Base-by-base conservation (phyloP, 345 rosid genomes). In the Aquilaria malaccensis region DNA sequence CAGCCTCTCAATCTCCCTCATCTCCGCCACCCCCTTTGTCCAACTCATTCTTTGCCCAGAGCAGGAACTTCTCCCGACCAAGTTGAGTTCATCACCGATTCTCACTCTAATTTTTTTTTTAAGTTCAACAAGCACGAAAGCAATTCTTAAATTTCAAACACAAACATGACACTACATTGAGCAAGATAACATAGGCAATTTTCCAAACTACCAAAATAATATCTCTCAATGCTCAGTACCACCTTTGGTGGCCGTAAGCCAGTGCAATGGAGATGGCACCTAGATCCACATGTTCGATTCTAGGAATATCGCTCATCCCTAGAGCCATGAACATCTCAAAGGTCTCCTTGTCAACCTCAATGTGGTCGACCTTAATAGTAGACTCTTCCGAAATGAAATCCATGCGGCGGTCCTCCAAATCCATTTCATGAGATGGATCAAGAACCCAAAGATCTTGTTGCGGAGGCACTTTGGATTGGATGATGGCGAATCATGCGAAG, bases 401-500 rank as follows among this genome's bases (percentile, higher is more conserved):
- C 88, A 85, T 85, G 63, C 84, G 84, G 6, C 91, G 85, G 75
- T 85, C 69, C 74, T 82, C 74, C 80, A 85, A 61, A 85, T 82
- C 52, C 87, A 77, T 75, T 82, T 82, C 87, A 85, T 85, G 33
- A 85, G 79, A 70, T 85, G 85, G 46, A 85, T 85, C 2, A 85
- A 79, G 77, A 80, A 85, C 31, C 91, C 88, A 7, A 87, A 85
- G 73, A 85, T 82, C 81, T 85, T 82, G 81, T 82, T 85, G 1
- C 91, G 88, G 67, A 85, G 85, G 0, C 88, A 63, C 71, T 85
- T 85, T 85, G 1, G 91, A 80, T 2, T 87, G 88, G 57, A 85
- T 83, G 62, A 85, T 80, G n/a, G 91, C 88, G 7, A 85, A 22
- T 22, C 22, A 22, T 22, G 22, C 22, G 22, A 22, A 1, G 22